These are phyloP conservation scores for Asterionellopsis glacialis DNA, from an alignment of 108 stramenopile genomes.

Conservation along the genomic window DNA sequence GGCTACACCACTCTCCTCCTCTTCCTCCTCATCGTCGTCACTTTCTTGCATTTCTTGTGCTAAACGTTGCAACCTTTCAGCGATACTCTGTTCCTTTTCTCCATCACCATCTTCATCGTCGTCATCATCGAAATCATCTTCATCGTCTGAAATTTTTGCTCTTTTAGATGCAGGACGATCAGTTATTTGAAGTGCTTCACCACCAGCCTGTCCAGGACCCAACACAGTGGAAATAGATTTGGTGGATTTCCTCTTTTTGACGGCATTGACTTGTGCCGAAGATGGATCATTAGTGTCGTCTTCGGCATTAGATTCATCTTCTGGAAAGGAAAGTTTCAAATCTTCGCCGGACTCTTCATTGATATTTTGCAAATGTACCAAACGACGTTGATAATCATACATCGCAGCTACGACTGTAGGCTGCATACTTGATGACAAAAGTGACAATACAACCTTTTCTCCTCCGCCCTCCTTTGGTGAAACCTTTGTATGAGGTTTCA, in stretches of 20 bases:
- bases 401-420: background rate
- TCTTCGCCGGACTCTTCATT: background rate
- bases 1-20: constrained; percentile 2
- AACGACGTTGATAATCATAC: background rate
- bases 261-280: constrained; percentile 2
- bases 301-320: constrained; percentile 11
- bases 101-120: constrained; percentile 21
- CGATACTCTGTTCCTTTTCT: constrained; percentile 24
- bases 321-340: constrained; percentile 5
- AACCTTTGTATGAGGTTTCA: background rate
- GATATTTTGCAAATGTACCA: background rate
- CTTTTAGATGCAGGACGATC: constrained; percentile 22
- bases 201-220: constrained; percentile 57
- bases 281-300: constrained; percentile 1
- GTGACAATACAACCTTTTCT: too few species aligned
- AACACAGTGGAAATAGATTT: constrained; percentile 13
- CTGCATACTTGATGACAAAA: too few species aligned
- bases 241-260: constrained; percentile 15
- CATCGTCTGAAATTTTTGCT: constrained; percentile 20
- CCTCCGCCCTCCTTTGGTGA: background rate
- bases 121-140: constrained; percentile 21
- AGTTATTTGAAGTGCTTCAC: constrained; percentile 14
- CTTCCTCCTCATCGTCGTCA: constrained; percentile 26
- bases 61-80: constrained; percentile 35
- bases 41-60: constrained; percentile 24